These are phyloP conservation scores for Claviceps capensis DNA, from an alignment of 2,329 filamentous ascomycete species.

Conservation along the genomic window DNA sequence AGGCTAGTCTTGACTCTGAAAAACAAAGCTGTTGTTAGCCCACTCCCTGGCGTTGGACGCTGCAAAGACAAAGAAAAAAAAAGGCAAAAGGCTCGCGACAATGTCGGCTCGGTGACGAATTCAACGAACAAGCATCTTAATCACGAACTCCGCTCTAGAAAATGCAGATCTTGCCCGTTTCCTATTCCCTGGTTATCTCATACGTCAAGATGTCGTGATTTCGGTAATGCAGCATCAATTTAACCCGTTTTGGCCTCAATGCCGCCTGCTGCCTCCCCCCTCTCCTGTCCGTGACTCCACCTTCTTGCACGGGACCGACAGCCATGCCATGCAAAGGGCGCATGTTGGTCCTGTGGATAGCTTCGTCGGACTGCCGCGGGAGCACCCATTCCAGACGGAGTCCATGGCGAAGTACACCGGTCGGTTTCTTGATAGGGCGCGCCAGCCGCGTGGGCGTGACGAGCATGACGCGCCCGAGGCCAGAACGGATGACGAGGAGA, in stretches of 20 bases:
- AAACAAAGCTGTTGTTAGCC: too few species aligned
- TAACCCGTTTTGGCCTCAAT: conserved; percentile 36
- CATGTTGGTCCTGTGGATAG: conserved; percentile 25
- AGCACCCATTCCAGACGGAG: conserved; percentile 42
- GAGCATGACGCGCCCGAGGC: conserved; percentile 51
- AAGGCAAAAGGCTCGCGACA: too few species aligned
- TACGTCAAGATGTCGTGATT: conserved; percentile 59
- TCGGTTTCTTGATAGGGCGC: conserved; percentile 10
- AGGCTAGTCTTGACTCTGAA: too few species aligned
- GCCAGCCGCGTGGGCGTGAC: conserved; percentile 37
- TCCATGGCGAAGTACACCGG: conserved; percentile 20
- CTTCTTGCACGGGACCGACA: conserved; percentile 46
- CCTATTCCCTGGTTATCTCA: conserved; percentile 38
- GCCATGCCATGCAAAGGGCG: conserved; percentile 53
- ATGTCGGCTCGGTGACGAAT: too few species aligned
- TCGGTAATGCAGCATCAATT: conserved; percentile 57
- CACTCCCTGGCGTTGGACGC: too few species aligned
- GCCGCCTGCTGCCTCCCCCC: conserved; percentile 9
- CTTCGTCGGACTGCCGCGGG: conserved; percentile 34
- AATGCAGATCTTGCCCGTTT: conserved; percentile 22
- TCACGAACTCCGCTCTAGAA: conserved; percentile 12
- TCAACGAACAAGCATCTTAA: too few species aligned
- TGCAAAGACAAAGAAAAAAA: too few species aligned
- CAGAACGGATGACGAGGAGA: conserved; percentile 53
- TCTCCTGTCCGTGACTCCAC: conserved; percentile 11